Conservation (phyloP, 2,329 filamentous ascomycete genomes). For the Hypoxylon sp. region DNA sequence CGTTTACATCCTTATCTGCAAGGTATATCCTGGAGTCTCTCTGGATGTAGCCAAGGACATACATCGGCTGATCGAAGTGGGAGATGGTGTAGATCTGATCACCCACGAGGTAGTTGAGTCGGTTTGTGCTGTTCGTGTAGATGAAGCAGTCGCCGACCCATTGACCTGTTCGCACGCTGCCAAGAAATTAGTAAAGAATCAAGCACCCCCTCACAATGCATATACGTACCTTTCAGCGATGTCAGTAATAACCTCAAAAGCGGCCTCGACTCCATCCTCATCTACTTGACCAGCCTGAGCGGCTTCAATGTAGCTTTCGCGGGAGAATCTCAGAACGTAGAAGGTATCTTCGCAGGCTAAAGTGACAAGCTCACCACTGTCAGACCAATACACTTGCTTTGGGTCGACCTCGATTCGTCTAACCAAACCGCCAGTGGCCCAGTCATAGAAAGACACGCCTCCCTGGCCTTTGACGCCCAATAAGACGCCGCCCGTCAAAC, state of each 20-base stretch:
- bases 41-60: constrained; percentile 93
- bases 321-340: constrained; percentile 92
- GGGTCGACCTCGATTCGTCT: constrained; percentile 88
- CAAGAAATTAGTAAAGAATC: constrained; percentile 46
- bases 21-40: constrained; percentile 96
- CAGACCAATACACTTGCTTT: constrained; percentile 91
- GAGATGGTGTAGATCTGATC: constrained; percentile 98
- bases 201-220: no score
- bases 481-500: constrained; percentile 86
- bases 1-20: constrained; percentile 92
- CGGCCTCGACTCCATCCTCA: constrained; percentile 91
- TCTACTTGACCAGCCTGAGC: constrained; percentile 86
- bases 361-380: constrained; percentile 91
- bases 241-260: constrained; percentile 96
- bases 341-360: constrained; percentile 95
- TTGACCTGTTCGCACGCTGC: constrained; percentile 88
- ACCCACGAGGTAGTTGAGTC: constrained; percentile 96
- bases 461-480: constrained; percentile 96
- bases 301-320: constrained; percentile 88
- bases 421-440: constrained; percentile 89
- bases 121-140: constrained; percentile 97
- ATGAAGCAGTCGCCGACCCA: constrained; percentile 99
- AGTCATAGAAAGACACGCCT: constrained; percentile 96
- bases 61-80: constrained; percentile 96
- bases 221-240: constrained; percentile 82